These are phyloP conservation scores for thale cress (Arabidopsis thaliana) DNA, from an alignment of 345 rosid species.

Conservation along the genomic window TAIR10.1 NC_003074.8:6307001-6307500, in stretches of 20 bases:
- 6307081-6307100: conserved; percentile 54
- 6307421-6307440: conserved; percentile 87
- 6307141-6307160: conserved; percentile 14
- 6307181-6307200: conserved; percentile 85
- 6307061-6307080: conserved; percentile 70
- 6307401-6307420: conserved; percentile 73
- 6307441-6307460: conserved; percentile 46
- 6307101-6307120: background rate
- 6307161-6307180: conserved; percentile 51
- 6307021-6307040: conserved; percentile 66
- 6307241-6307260: conserved; percentile 70
- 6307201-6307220: conserved; percentile 96
- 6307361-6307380: conserved; percentile 9
- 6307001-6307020: conserved; percentile 64
- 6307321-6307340: background rate
- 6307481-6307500: conserved; percentile 26
- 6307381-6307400: conserved; percentile 57
- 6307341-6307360: background rate
- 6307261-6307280: conserved; percentile 70
- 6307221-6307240: conserved; percentile 79
- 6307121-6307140: background rate
- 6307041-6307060: conserved; percentile 84
- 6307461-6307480: background rate
- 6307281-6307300: conserved; percentile 71
- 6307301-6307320: background rate